A percentile compares a stretch with the other conserved stretches of the same genome.
Evolutionary conservation across 2,329 filamentous ascomycete genomes (phyloP).

Genomic region (Acrocalymma vagum): DNA sequence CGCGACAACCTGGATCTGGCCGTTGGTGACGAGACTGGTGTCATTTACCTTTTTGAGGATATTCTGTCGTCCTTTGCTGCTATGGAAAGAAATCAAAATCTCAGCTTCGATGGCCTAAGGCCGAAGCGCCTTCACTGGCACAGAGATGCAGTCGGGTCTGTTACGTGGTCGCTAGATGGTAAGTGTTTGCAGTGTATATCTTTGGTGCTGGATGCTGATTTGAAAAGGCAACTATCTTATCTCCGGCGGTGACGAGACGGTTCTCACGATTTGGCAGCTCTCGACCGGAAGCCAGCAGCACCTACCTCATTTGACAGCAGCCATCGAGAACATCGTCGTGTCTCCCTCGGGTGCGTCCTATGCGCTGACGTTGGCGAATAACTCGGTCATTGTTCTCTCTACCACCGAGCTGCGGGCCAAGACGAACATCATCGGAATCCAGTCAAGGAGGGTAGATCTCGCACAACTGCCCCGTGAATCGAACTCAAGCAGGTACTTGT

Average conservation of each 20-base stretch:
- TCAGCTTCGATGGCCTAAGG: slow-evolving; percentile 51
- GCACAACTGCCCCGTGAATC: slow-evolving; percentile 34
- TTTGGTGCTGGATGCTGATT: slow-evolving; percentile 12
- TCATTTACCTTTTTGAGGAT: slow-evolving; percentile 84
- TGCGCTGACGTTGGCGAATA: slow-evolving; percentile 85
- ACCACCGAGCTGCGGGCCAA: slow-evolving; percentile 88
- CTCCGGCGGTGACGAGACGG: slow-evolving; percentile 89
- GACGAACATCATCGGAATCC: slow-evolving; percentile 84
- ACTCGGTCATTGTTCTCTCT: slow-evolving; percentile 88
- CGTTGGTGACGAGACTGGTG: slow-evolving; percentile 78
- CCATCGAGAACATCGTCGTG: slow-evolving; percentile 84
- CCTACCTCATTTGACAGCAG: slow-evolving; percentile 87
- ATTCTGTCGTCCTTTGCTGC: slow-evolving; percentile 65
- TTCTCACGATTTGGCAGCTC: slow-evolving; percentile 91
- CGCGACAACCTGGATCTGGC: slow-evolving; percentile 72
- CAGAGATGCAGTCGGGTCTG: slow-evolving; percentile 78
- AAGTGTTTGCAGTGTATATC: slow-evolving; percentile 44
- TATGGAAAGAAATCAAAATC: slow-evolving; percentile 48
- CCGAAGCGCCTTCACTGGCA: slow-evolving; percentile 89
- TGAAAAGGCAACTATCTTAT: slow-evolving; percentile 84
- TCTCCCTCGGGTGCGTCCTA: slow-evolving; percentile 84
- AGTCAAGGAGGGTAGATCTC: slow-evolving; percentile 55
- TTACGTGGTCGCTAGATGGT: slow-evolving; percentile 96
- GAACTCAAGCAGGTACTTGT: slow-evolving; percentile 22
- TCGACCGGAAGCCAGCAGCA: slow-evolving; percentile 84